Evolutionary conservation across 2,329 filamentous ascomycete genomes (phyloP).

Genomic region (Trichophyton benhamiae): DNA sequence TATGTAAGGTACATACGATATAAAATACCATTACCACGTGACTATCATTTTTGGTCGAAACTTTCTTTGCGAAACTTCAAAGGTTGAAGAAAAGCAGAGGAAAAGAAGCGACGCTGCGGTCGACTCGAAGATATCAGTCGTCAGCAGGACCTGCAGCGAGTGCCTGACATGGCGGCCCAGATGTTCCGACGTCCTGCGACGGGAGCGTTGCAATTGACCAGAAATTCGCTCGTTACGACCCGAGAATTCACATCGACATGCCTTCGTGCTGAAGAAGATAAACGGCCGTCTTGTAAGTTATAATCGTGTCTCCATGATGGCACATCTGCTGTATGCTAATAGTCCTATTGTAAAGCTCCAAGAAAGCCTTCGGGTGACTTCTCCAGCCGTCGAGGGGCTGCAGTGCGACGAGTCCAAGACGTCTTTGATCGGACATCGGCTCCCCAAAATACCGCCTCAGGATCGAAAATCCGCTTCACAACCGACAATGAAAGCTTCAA

Average conservation of each 20-base stretch:
- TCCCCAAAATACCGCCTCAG: not conserved
- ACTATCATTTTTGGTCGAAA: not conserved
- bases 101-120: not conserved
- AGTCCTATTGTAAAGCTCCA: not conserved
- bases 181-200: not conserved
- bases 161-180: not conserved
- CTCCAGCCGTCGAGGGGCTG: not conserved
- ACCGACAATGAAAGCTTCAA: not conserved
- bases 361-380: not conserved
- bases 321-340: not conserved
- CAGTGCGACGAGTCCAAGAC: not conserved
- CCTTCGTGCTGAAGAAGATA: not conserved
- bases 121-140: not conserved
- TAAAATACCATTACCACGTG: not conserved
- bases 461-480: not conserved
- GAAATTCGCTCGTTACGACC: not conserved
- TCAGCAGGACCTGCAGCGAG: not conserved
- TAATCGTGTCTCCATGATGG: not conserved
- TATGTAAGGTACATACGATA: not conserved
- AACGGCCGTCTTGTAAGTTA: not conserved
- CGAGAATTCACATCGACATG: slow-evolving; percentile 4
- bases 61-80: not conserved
- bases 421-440: not conserved
- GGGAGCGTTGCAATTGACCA: slow-evolving; percentile 1
- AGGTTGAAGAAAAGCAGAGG: not conserved